Percentiles rank a stretch among this genome's conserved stretches.
Conservation (phyloP, 352 stramenopile species). For the Globisporangium camurandrum region DNA sequence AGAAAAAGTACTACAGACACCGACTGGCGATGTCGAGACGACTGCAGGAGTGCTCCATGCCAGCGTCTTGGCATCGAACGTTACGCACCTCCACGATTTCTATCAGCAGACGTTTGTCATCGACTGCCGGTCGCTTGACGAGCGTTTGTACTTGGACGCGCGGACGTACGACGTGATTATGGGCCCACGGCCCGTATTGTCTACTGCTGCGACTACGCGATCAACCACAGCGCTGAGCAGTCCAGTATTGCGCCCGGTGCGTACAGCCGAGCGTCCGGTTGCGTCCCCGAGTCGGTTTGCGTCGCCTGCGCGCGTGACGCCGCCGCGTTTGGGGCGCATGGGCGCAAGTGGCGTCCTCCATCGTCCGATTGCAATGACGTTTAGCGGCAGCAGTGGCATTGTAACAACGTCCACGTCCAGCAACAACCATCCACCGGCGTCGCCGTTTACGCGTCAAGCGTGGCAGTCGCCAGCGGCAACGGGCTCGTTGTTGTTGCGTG, state of each 20-base stretch:
- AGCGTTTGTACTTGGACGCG: constrained; percentile 44
- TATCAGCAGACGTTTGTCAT: constrained; percentile 43
- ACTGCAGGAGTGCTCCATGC: constrained; percentile 15
- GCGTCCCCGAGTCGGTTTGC: constrained; percentile 14
- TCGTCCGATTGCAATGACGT: no score
- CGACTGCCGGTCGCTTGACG: constrained; percentile 46
- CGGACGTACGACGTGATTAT: constrained; percentile 25
- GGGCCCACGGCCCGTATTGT: constrained; percentile 8
- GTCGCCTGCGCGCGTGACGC: constrained; percentile 30
- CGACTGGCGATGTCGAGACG: constrained; percentile 13
- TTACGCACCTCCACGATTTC: constrained; percentile 20
- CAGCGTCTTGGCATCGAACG: constrained; percentile 33
- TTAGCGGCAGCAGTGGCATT: no score
- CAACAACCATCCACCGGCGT: no score
- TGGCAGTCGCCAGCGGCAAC: constrained; percentile 44
- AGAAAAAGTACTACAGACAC: no score
- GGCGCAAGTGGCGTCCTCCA: no score
- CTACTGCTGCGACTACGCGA: constrained; percentile 4
- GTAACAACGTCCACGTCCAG: no score
- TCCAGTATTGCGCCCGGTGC: constrained; percentile 7
- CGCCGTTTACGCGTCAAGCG: constrained; percentile 39
- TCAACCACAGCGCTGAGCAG: constrained; percentile 11
- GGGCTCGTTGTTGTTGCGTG: constrained; percentile 8
- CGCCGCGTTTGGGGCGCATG: constrained; percentile 20
- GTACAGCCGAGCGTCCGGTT: constrained; percentile 8